phyloP scores from a whole-genome alignment of 805 yeast species.

The Nakazawaea wyomingensis region DNA sequence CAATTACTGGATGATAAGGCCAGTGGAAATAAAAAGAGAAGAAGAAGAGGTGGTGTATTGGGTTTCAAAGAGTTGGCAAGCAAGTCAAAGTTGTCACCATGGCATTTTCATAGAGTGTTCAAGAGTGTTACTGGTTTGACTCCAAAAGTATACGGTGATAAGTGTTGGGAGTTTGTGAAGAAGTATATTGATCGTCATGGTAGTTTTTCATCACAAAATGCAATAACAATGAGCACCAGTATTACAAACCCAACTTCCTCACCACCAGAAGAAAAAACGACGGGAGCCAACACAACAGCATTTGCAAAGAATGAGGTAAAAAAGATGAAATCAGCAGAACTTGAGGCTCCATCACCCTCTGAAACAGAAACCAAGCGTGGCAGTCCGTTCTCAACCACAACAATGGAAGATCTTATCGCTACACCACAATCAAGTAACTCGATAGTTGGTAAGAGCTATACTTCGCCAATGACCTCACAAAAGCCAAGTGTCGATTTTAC shows the following conservation, averaged over 20 bases:
- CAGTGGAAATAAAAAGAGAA: conserved; percentile 32
- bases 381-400: conserved; percentile 8
- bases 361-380: conserved; percentile 26
- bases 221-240: conserved; percentile 25
- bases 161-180: conserved; percentile 61
- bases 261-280: conserved; percentile 10
- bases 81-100: conserved; percentile 75
- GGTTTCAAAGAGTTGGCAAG: conserved; percentile 87
- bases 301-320: not conserved
- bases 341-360: conserved; percentile 73
- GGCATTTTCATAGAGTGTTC: conserved; percentile 93
- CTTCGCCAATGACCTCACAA: conserved; percentile 1
- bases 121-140: conserved; percentile 82
- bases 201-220: conserved; percentile 15
- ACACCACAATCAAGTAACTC: conserved; percentile 6
- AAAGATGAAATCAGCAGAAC: not conserved
- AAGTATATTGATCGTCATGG: conserved; percentile 20
- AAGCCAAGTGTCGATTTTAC: conserved; percentile 1
- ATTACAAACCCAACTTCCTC: conserved; percentile 28
- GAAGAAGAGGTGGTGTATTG: conserved; percentile 71
- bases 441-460: conserved; percentile 1
- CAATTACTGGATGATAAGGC: conserved; percentile 15
- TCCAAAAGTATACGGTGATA: conserved; percentile 85
- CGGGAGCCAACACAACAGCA: not conserved
- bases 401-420: conserved; percentile 5